A percentile compares a stretch with the other conserved stretches of the same genome.
Evolutionary conservation across 371 early-diverging fungal species (phyloP).

Genomic region (Mortierella sp.): DNA sequence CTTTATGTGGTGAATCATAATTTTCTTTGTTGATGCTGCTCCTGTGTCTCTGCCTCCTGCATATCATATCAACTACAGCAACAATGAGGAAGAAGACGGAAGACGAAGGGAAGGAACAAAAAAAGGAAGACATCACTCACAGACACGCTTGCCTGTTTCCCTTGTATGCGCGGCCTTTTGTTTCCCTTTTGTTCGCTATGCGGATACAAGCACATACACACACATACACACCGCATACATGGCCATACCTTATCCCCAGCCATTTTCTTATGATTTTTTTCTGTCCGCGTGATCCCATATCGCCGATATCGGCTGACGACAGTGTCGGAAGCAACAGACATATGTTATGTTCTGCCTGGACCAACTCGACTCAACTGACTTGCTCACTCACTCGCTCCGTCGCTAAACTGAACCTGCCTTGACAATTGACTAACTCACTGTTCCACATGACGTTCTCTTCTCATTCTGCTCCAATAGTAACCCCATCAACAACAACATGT

Average conservation of each 20-base stretch:
- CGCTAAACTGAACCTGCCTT: background rate
- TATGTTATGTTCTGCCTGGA: background rate
- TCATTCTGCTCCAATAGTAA: conserved; percentile 50
- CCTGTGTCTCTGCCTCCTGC: conserved; percentile 1
- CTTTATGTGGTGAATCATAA: background rate
- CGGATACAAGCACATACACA: background rate
- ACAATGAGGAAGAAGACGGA: background rate
- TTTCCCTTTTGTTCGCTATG: background rate
- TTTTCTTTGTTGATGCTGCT: background rate
- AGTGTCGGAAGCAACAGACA: background rate
- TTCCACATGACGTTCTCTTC: background rate
- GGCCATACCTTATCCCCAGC: background rate
- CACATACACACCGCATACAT: background rate
- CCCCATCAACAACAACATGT: conserved; percentile 80
- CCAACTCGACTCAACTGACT: background rate
- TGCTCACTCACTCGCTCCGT: background rate
- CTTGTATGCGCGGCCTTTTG: background rate
- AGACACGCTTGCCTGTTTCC: too few species aligned
- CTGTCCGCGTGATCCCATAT: conserved; percentile 26
- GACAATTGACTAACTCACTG: conserved; percentile 1
- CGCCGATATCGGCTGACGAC: conserved; percentile 20
- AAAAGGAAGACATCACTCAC: background rate
- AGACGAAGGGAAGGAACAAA: background rate
- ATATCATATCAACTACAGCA: background rate
- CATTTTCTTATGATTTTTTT: background rate